These are phyloP conservation scores for Saturnispora quitensis DNA, from an alignment of 805 yeast genomes.

Conservation along the genomic window DNA sequence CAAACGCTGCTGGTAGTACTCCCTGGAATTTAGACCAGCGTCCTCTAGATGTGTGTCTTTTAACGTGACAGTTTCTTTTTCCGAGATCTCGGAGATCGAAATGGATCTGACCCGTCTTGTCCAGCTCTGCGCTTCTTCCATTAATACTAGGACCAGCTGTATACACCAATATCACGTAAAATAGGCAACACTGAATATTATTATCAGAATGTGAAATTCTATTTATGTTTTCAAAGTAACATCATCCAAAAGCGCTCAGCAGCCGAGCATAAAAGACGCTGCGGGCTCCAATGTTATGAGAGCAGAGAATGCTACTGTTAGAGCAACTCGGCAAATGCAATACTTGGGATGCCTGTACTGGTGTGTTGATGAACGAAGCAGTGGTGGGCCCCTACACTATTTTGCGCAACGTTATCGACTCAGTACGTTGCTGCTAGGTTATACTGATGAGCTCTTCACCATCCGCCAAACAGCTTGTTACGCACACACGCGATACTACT, in stretches of 20 bases:
- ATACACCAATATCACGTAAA: background rate
- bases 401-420: no score
- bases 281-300: no score
- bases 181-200: background rate
- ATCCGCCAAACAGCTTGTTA: no score
- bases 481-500: no score
- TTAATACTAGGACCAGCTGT: background rate
- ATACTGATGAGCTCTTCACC: no score
- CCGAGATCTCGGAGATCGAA: slow-evolving; percentile 2
- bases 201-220: background rate
- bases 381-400: no score
- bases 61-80: slow-evolving; percentile 7
- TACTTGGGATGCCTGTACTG: no score
- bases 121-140: background rate
- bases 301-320: no score
- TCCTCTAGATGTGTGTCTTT: slow-evolving; percentile 33
- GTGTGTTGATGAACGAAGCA: no score
- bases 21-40: slow-evolving; percentile 65
- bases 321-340: no score
- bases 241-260: background rate
- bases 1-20: slow-evolving; percentile 55
- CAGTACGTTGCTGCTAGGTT: no score
- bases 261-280: background rate
- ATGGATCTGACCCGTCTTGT: background rate
- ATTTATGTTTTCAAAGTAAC: background rate